Evolutionary conservation across 1,284 basidiomycete species (phyloP).

Genomic region (Ustilago curta): DNA sequence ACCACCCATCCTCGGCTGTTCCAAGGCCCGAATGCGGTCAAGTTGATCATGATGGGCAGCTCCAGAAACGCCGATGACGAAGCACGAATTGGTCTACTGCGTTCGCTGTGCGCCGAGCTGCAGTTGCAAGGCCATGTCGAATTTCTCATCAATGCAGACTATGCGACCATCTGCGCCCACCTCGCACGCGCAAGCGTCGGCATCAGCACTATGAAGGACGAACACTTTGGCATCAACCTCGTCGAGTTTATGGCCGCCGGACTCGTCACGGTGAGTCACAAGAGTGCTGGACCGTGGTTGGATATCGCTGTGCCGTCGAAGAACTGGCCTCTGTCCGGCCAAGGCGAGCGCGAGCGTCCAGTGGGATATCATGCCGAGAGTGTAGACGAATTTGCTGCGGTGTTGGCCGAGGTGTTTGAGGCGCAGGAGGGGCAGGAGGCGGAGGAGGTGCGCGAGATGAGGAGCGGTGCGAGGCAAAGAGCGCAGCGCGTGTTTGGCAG

Average conservation of each 20-base stretch:
- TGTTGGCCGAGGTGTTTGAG: conserved; percentile 77
- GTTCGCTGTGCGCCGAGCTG: conserved; percentile 76
- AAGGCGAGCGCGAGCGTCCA: background rate
- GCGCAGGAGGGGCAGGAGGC: conserved; percentile 75
- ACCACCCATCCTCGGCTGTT: conserved; percentile 66
- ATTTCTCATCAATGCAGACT: conserved; percentile 87
- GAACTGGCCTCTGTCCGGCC: background rate
- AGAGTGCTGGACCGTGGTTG: conserved; percentile 88
- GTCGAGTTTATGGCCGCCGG: conserved; percentile 98
- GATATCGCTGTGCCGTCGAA: conserved; percentile 81
- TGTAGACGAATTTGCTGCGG: conserved; percentile 78
- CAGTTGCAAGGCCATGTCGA: conserved; percentile 77
- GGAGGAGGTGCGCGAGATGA: conserved; percentile 2
- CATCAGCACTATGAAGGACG: conserved; percentile 96
- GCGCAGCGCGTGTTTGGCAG: conserved; percentile 44
- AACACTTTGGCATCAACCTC: conserved; percentile 98
- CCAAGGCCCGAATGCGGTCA: conserved; percentile 1
- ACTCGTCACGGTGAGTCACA: conserved; percentile 89
- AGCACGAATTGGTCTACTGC: conserved; percentile 77
- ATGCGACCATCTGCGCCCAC: conserved; percentile 77
- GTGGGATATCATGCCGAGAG: conserved; percentile 73
- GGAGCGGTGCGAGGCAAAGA: conserved; percentile 72
- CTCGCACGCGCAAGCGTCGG: conserved; percentile 83
- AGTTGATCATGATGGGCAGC: conserved; percentile 81
- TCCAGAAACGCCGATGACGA: conserved; percentile 82